Evolutionary conservation across 108 stramenopile species (phyloP).

Genomic region (Cyclostephanos invisitatus): DNA sequence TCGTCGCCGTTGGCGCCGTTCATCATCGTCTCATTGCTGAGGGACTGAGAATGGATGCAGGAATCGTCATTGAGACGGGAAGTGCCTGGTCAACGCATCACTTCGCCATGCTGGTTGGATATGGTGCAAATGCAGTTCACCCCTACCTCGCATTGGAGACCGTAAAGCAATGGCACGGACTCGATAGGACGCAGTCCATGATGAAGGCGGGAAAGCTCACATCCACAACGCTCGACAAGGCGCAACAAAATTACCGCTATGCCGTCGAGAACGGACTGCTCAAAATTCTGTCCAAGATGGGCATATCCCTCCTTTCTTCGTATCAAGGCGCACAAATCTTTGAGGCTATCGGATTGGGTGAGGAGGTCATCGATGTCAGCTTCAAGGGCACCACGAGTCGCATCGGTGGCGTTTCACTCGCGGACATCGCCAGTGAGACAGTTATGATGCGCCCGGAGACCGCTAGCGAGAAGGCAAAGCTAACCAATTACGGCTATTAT

Average conservation of each 20-base stretch:
- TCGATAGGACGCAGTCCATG: conserved; percentile 79
- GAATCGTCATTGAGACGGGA: conserved; percentile 92
- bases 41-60: conserved; percentile 90
- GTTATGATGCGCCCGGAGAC: conserved; percentile 85
- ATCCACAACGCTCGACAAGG: conserved; percentile 68
- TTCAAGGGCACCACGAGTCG: conserved; percentile 96
- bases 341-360: conserved; percentile 92
- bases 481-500: conserved; percentile 90
- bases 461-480: conserved; percentile 72
- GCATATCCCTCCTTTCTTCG: conserved; percentile 91
- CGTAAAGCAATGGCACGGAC: conserved; percentile 86
- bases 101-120: conserved; percentile 92
- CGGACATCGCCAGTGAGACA: conserved; percentile 82
- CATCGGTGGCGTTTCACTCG: conserved; percentile 77
- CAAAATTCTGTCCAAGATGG: conserved; percentile 96
- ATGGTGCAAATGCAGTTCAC: conserved; percentile 95
- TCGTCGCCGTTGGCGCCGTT: conserved; percentile 94
- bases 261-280: conserved; percentile 91
- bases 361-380: conserved; percentile 84
- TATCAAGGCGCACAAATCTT: conserved; percentile 97
- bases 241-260: conserved; percentile 90
- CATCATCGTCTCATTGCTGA: conserved; percentile 94
- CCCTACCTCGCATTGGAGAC: conserved; percentile 96
- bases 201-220: conserved; percentile 86
- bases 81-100: conserved; percentile 94